Evolutionary conservation across 148 eudicot genomes (phyloP), one percentile per base, ranked within the genome.

Genomic region (Chenopodium suecicum): DNA sequence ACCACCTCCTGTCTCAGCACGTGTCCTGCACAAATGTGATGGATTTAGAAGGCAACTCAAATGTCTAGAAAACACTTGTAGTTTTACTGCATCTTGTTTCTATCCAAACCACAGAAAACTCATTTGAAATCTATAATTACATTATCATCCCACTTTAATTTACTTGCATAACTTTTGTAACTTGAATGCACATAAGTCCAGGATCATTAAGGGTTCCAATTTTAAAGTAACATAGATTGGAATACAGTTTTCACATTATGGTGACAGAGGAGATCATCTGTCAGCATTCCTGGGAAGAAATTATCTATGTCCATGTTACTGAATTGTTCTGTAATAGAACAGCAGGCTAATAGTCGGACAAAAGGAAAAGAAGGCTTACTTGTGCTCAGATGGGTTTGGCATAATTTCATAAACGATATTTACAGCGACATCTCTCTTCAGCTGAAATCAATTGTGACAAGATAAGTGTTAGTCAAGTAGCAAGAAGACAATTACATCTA

Each of bases 351-450:
- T 48, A 47, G 19, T 19, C 22, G 48, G 58, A 73, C 7, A 25
- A 20, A 50, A 74, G 68, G 34, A 27, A 79, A 82, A 66, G 31
- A 86, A 78, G 74, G 85, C 97, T 85, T 87, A 94, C 99, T 96
- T 96, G 94, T 96, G 99, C 82, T 96, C 99, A 67, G 99, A 96
- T 79, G 99, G 99, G 84, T 96, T 96, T 14, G 98, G 99, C 93
- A 83, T 96, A 76, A 96, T 70, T 82, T 96, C 99, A 76, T 96
- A 96, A 22, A 96, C 99, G 80, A 96, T 89, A 68, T 92, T 92
- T 1, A 98, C 97, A 58, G 94, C 98, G 60, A 91, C 98, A 88
- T 96, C 99, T 87, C 99, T 92, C 89, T 91, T 94, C 86, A 96
- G 73, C 99, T 96, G 94, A 77, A 81, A 89, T 56, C 31, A 29